Evolutionary conservation across 805 yeast genomes (phyloP), one percentile per base, ranked within the genome.

Genomic region (Helenozyma rhizophorensis): DNA sequence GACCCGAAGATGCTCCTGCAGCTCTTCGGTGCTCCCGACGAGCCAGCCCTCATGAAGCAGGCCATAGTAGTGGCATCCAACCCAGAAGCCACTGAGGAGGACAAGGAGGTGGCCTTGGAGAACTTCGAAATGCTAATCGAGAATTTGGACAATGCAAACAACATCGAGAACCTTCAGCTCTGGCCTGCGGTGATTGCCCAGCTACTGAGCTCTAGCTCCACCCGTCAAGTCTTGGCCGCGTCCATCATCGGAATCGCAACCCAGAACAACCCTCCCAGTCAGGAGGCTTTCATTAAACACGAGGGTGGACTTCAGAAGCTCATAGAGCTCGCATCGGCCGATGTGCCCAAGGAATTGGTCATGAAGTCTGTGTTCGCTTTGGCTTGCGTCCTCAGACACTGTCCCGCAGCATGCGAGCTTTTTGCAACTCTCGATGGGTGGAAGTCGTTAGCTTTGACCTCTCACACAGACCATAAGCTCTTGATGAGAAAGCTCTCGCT

Each of bases 91-190:
- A 72, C 72, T 6, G 47, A 74, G 14, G 90, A 83, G 25, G 70
- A 71, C 47, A 83, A 82, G 47, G 66, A 80, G 32, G 73, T 75
- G 7, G 95, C 97, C 0, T 73, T 88, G 39, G 97, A 90, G 44
- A 86, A 87, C 55, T 83, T 90, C 50, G 96, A 90, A 56, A 87
- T 89, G 90, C 66, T 90, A 32, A 81, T 93, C 30, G 97, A 90
- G 54, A 88, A 88, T 50, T 60, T 90, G 39, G 97, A 93, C 58
- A 93, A 93, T 56, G 97, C 97, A 15, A 89, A 90, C 60, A 87
- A 87, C 50, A 80, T 90, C 45, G 90, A 84, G 43, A 83, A 82
- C 48, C 54, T 89, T 67, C 76, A 78, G 43, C 70, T 88, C 42
- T 93, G 97, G 98, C 76, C 71, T 14, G 66, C 79, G 3, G 55